These are phyloP conservation scores for Neurospora intermedia DNA, from an alignment of 495 filamentous ascomycete genomes.

Conservation along the genomic window DNA sequence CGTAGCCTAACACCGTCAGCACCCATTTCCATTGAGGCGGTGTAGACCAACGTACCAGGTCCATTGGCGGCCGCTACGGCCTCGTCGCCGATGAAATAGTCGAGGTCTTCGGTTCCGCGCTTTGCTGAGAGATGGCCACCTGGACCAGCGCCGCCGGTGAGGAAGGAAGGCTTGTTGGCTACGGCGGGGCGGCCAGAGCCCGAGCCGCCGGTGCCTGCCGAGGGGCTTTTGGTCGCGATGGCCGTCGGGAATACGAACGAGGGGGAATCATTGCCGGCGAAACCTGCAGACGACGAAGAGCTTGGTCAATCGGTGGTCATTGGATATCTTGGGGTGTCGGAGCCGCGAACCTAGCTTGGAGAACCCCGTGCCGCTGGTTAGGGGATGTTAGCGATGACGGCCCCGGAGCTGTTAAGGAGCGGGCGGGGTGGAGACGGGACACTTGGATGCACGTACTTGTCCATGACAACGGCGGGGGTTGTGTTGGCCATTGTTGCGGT, in stretches of 20 bases:
- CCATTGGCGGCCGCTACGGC: slow-evolving; percentile 74
- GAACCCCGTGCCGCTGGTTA: slow-evolving; percentile 86
- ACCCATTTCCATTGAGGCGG: background rate
- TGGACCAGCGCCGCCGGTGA: slow-evolving; percentile 80
- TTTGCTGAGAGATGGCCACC: slow-evolving; percentile 76
- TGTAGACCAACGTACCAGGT: slow-evolving; percentile 47
- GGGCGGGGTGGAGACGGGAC: slow-evolving; percentile 10
- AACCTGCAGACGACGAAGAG: slow-evolving; percentile 47
- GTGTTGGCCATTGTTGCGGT: slow-evolving; percentile 71
- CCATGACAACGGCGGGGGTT: slow-evolving; percentile 99
- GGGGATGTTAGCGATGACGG: slow-evolving; percentile 15
- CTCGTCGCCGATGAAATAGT: slow-evolving; percentile 98
- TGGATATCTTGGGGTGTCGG: background rate
- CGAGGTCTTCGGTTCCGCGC: slow-evolving; percentile 92
- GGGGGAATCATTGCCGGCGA: slow-evolving; percentile 97
- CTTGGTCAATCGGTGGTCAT: slow-evolving; percentile 2
- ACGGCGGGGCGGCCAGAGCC: slow-evolving; percentile 82
- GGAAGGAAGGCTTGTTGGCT: slow-evolving; percentile 86
- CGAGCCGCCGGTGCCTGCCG: slow-evolving; percentile 56
- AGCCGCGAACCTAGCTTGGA: slow-evolving; percentile 77
- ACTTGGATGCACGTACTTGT: slow-evolving; percentile 70
- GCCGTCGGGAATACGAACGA: slow-evolving; percentile 99
- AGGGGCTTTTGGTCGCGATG: slow-evolving; percentile 84
- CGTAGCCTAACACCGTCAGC: slow-evolving; percentile 57
- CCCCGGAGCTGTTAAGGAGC: slow-evolving; percentile 1